A percentile compares a stretch with the other conserved stretches of the same genome.
These are phyloP conservation scores for Microbotryomycetes sp. DNA, from an alignment of 1,284 basidiomycete genomes.

Conservation along the genomic window DNA sequence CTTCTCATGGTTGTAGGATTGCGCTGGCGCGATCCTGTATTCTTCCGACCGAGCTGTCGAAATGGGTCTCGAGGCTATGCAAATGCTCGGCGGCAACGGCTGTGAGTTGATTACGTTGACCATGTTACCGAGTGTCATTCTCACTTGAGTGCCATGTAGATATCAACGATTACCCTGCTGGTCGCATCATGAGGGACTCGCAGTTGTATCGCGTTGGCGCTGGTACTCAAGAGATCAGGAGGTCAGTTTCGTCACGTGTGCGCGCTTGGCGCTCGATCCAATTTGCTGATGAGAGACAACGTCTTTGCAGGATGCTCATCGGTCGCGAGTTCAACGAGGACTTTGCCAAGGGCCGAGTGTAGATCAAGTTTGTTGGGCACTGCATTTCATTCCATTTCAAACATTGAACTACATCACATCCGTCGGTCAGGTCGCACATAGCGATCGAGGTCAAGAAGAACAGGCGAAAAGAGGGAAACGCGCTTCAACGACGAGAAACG, in stretches of 20 bases:
- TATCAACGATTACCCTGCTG: slow-evolving; percentile 66
- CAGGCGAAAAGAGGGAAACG: too few relatives aligned
- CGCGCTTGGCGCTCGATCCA: not conserved
- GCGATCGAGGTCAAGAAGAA: too few relatives aligned
- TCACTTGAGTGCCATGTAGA: not conserved
- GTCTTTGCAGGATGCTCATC: slow-evolving; percentile 31
- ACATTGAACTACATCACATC: too few relatives aligned
- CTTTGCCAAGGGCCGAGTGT: not conserved
- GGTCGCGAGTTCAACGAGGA: slow-evolving; percentile 32
- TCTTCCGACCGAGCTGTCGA: slow-evolving; percentile 83
- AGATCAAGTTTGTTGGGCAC: too few relatives aligned
- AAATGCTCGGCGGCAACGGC: slow-evolving; percentile 84
- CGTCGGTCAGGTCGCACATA: too few relatives aligned
- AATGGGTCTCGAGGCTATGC: slow-evolving; percentile 79
- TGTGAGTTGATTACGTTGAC: slow-evolving; percentile 40
- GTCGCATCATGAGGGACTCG: slow-evolving; percentile 74
- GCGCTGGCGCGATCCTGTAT: slow-evolving; percentile 83
- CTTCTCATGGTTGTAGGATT: slow-evolving; percentile 55
- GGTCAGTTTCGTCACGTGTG: slow-evolving; percentile 2
- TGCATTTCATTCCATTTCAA: too few relatives aligned
- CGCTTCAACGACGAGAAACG: too few relatives aligned
- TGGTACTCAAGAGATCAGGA: slow-evolving; percentile 66
- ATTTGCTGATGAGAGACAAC: too few relatives aligned
- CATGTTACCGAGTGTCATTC: too few relatives aligned
- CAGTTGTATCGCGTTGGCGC: slow-evolving; percentile 83